These are phyloP conservation scores for Microbotryum intermedium DNA, from an alignment of 1,284 basidiomycete species.

Conservation along the genomic window DNA sequence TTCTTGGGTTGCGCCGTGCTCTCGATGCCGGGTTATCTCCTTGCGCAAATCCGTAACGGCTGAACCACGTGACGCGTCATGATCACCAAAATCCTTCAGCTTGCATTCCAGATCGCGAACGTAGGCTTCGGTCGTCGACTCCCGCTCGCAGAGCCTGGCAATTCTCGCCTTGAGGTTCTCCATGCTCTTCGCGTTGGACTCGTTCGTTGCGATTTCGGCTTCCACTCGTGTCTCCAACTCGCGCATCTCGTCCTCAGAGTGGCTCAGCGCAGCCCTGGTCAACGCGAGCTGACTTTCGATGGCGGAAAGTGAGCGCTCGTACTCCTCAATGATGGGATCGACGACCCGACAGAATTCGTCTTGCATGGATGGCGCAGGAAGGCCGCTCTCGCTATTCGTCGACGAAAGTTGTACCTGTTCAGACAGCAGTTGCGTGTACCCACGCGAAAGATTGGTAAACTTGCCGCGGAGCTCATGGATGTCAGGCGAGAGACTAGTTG, in stretches of 20 bases:
- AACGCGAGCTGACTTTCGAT: slow-evolving; percentile 90
- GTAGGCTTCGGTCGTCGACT: slow-evolving; percentile 85
- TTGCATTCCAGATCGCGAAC: slow-evolving; percentile 85
- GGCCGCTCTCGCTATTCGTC: slow-evolving; percentile 20
- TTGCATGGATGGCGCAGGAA: slow-evolving; percentile 14
- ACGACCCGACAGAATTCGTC: slow-evolving; percentile 87
- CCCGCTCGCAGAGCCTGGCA: slow-evolving; percentile 74
- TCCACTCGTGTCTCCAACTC: slow-evolving; percentile 75
- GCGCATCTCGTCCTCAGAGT: slow-evolving; percentile 82
- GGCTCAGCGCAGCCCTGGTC: slow-evolving; percentile 74
- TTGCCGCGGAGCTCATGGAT: slow-evolving; percentile 50
- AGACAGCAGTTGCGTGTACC: slow-evolving; percentile 75
- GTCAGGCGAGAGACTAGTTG: slow-evolving; percentile 30
- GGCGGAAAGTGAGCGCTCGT: slow-evolving; percentile 91
- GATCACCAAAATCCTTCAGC: slow-evolving; percentile 72
- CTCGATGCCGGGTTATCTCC: slow-evolving; percentile 69
- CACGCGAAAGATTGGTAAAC: slow-evolving; percentile 67
- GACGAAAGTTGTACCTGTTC: slow-evolving; percentile 54
- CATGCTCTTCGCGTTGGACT: slow-evolving; percentile 68
- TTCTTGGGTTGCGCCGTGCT: slow-evolving; percentile 59
- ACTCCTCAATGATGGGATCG: slow-evolving; percentile 95
- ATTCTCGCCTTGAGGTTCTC: slow-evolving; percentile 74
- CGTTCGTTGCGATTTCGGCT: slow-evolving; percentile 55
- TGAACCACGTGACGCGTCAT: slow-evolving; percentile 61
- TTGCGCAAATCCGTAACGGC: slow-evolving; percentile 71